A percentile compares a stretch with the other conserved stretches of the same genome.
Evolutionary conservation across 331 rosid genomes (phyloP).

Genomic region (Prunus yedoensis): DNA sequence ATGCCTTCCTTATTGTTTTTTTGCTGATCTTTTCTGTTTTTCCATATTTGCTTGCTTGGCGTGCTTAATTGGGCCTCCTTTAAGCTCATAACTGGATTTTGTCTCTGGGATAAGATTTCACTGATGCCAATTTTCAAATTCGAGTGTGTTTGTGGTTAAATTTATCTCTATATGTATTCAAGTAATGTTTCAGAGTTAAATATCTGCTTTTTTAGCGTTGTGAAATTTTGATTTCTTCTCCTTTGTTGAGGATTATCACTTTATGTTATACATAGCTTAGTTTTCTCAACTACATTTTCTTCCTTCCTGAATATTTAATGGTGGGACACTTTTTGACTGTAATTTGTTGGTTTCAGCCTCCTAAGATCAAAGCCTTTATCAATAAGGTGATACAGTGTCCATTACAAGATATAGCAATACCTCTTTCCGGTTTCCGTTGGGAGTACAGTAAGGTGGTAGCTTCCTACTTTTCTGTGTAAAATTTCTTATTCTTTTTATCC

Average conservation of each 20-base stretch:
- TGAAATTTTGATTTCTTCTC: not conserved
- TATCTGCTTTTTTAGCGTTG: not conserved
- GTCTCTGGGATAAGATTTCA: not conserved
- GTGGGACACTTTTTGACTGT: slow-evolving; percentile 18
- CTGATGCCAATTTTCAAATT: not conserved
- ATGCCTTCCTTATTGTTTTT: not conserved
- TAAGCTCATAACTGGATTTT: not conserved
- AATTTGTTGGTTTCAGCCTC: slow-evolving; percentile 68
- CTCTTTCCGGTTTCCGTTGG: slow-evolving; percentile 97
- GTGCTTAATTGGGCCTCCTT: not conserved
- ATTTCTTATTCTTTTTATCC: not conserved
- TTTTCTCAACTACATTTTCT: not conserved
- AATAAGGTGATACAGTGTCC: slow-evolving; percentile 96
- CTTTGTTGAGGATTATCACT: not conserved
- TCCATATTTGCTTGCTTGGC: not conserved
- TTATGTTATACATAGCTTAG: not conserved
- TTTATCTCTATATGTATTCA: no score
- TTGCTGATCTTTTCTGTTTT: not conserved
- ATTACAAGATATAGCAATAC: slow-evolving; percentile 90
- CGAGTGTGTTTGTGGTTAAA: not conserved
- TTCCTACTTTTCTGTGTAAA: slow-evolving; percentile 11
- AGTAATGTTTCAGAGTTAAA: not conserved
- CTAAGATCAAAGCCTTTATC: slow-evolving; percentile 83
- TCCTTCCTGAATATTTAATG: not conserved
- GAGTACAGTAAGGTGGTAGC: slow-evolving; percentile 81